Evolutionary conservation across 2,329 filamentous ascomycete genomes (phyloP), one percentile per base, ranked within the genome.

Genomic region (Pseudopithomyces maydicus): DNA sequence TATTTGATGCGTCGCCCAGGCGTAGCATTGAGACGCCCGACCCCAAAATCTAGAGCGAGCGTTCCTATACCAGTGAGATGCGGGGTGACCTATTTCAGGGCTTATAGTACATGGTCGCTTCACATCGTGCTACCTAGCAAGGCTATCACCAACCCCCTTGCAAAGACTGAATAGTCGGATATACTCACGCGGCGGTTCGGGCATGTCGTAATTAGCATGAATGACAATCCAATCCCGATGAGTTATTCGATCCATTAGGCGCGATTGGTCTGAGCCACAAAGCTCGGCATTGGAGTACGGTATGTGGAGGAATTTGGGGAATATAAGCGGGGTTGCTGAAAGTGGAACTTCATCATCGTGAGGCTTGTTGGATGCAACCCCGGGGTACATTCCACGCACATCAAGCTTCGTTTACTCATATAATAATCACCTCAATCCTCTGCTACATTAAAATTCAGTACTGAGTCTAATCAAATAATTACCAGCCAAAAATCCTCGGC

Each of bases 281-380:
- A 43, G 42, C 38, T 51, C 48, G 36, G 47, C 48, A 41, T 42
- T 51, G 38, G 36, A 43, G 48, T 19, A 51, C 33, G 48, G 48
- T 19, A 51, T 43, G 48, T 51, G 48, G 48, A 42, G 48, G n/a
- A 39, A 20, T 8, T 51, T 42, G 48, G 46, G 35, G 48, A 43
- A 36, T n/a, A 26, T 33, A 43, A 42, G 48, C 48, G 48, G 48
- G 48, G 48, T 51, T 36, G 38, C 11, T 17, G 14, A 17, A 42
- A 42, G 48, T 22, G 26, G 48, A 23, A 17, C 6, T 43, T 20
- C n/a, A 2, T 23, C 23, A 46, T 36, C 35, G 12, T n/a, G 22
- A 26, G 32, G 6, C 14, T 7, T n/a, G 22, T 11, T 36, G 14
- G 22, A 20, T 20, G 32, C 19, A 29, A 43, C 10, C 23, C 26